Percentiles rank a stretch among this genome's conserved stretches.
Conservation (phyloP, 2,329 filamentous ascomycete genomes). For the Botrytis elliptica region DNA sequence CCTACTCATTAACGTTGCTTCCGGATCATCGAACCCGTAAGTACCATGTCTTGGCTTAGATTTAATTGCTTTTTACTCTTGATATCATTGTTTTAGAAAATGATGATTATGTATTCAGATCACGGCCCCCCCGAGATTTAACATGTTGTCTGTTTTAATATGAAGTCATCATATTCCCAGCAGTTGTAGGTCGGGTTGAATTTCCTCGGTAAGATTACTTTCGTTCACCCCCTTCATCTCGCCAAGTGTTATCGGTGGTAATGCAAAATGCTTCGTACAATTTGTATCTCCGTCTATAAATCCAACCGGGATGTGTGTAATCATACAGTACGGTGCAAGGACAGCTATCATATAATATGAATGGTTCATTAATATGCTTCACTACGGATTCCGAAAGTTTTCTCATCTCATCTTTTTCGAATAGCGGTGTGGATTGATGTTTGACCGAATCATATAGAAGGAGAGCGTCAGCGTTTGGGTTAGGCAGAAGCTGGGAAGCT, state of each 20-base stretch:
- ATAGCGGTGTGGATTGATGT: slow-evolving; percentile 15
- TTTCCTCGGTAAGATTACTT: not conserved
- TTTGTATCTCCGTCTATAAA: not conserved
- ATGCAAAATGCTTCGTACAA: not conserved
- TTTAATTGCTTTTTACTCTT: slow-evolving; percentile 12
- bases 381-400: not conserved
- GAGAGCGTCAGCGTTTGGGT: slow-evolving; percentile 19
- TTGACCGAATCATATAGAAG: slow-evolving; percentile 13
- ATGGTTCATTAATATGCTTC: slow-evolving; percentile 5
- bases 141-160: not conserved
- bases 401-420: slow-evolving; percentile 15
- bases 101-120: not conserved
- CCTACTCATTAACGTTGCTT: not conserved
- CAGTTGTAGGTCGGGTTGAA: not conserved
- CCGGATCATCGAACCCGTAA: slow-evolving; percentile 5
- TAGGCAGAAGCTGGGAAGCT: slow-evolving; percentile 18
- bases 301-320: not conserved
- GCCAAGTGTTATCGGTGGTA: slow-evolving; percentile 1
- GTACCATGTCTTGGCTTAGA: slow-evolving; percentile 5
- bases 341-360: slow-evolving; percentile 2
- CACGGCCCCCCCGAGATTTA: not conserved
- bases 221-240: slow-evolving; percentile 12
- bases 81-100: slow-evolving; percentile 1
- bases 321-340: slow-evolving; percentile 4
- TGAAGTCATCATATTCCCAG: slow-evolving; percentile 6